Evolutionary conservation across 345 rosid species (phyloP).

Genomic region (Cardiospermum halicacabum): DNA sequence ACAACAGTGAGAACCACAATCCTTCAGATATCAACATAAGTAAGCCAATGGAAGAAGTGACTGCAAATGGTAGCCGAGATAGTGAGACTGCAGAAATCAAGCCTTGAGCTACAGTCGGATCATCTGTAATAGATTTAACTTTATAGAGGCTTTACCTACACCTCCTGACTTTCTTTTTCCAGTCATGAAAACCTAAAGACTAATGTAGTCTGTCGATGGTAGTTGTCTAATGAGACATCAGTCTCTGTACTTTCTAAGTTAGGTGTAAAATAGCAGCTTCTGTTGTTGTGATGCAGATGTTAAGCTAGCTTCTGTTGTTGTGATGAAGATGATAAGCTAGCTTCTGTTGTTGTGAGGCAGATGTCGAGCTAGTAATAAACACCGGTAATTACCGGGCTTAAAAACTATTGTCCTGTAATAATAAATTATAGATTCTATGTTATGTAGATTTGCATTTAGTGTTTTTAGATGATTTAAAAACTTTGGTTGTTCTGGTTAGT

Average conservation of each 20-base stretch:
- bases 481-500: too few species aligned
- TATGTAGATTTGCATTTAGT: not conserved
- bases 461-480: too few species aligned
- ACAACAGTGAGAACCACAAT: conserved; percentile 17
- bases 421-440: not conserved
- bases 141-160: conserved; percentile 11
- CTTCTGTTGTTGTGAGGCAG: too few species aligned
- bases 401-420: conserved; percentile 21
- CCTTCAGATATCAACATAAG: conserved; percentile 10
- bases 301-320: too few species aligned
- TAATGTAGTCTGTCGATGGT: conserved; percentile 27
- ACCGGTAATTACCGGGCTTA: conserved; percentile 20
- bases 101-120: conserved; percentile 25
- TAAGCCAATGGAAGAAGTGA: conserved; percentile 29
- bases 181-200: conserved; percentile 11
- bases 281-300: conserved; percentile 15
- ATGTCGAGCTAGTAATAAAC: conserved; percentile 12
- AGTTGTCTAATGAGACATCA: conserved; percentile 21
- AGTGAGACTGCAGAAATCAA: conserved; percentile 16
- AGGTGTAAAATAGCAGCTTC: conserved; percentile 25
- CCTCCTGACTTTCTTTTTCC: conserved; percentile 15
- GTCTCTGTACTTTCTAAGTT: conserved; percentile 18
- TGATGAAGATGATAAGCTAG: too few species aligned
- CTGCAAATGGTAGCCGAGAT: conserved; percentile 34
- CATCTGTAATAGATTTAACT: conserved; percentile 14